Evolutionary conservation across 2,329 filamentous ascomycete genomes (phyloP), one percentile per base, ranked within the genome.

Genomic region (Rhynchosporium secalis): DNA sequence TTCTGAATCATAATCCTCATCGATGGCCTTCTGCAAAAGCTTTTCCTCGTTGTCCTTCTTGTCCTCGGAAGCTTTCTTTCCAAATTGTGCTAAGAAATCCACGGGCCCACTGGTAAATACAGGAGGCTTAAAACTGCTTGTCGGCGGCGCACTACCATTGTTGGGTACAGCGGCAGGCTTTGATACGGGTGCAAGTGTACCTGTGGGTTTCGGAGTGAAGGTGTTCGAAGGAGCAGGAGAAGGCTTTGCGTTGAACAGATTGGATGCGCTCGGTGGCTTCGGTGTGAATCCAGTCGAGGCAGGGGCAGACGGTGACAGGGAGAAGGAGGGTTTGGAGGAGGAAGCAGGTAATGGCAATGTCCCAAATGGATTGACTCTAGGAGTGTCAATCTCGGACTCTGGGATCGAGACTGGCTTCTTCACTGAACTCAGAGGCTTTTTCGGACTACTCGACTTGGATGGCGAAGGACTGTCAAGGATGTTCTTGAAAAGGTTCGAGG

Each of bases 1-100:
- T 28, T 74, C 72, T 3, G 70, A 72, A 56, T 74, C 72, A 46
- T 66, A 66, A 13, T 74, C 72, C 20, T 70, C 69, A 28, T 68
- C 69, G 55, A 67, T 71, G 3, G 67, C 70, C 43, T 68, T 70
- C 60, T 72, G 61, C 65, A 73, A 66, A 4, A 62, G 56, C 26
- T 68, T 58, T 28, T 70, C 46, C 33, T 72, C 71, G 3, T 56
- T 62, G 13, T 68, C 63, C 60, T 70, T 59, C 26, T 62, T 62
- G 48, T 68, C 62, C n/a, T 67, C 61, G 12, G 58, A 45, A 7
- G 65, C 64, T 54, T 69, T 58, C 59, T 64, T 43, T 4, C 58
- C 65, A 59, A 73, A 72, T 54, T 71, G 71, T 13, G 66, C 66
- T 41, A 69, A 36, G 58, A 70, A 70, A 49, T 72, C 67, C 7